Evolutionary conservation across 805 yeast species (phyloP).

Genomic region (Candida easanensis): DNA sequence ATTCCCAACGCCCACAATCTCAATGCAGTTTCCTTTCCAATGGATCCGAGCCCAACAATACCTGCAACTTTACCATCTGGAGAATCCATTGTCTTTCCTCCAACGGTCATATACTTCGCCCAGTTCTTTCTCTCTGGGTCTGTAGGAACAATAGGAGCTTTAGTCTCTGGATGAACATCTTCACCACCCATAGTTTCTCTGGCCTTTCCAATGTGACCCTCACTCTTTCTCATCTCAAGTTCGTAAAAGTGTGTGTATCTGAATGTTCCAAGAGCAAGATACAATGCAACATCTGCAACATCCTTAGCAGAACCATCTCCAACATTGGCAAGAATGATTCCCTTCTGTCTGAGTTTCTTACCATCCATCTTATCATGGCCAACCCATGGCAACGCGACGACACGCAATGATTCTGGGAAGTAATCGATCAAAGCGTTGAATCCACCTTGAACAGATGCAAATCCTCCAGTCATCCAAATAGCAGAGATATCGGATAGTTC

Average conservation of each 20-base stretch:
- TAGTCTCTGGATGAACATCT: slow-evolving; percentile 17
- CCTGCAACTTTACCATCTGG: slow-evolving; percentile 58
- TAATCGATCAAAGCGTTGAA: slow-evolving; percentile 41
- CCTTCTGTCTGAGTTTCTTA: slow-evolving; percentile 39
- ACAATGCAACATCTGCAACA: slow-evolving; percentile 71
- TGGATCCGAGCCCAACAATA: slow-evolving; percentile 71
- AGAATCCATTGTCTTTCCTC: slow-evolving; percentile 42
- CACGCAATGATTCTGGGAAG: slow-evolving; percentile 46
- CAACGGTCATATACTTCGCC: slow-evolving; percentile 42
- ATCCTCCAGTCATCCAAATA: slow-evolving; percentile 54
- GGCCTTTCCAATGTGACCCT: slow-evolving; percentile 42
- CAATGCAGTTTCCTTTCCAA: slow-evolving; percentile 61
- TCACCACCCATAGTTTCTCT: slow-evolving; percentile 39
- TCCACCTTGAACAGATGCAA: slow-evolving; percentile 41
- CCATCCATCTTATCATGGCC: slow-evolving; percentile 57
- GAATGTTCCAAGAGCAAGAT: slow-evolving; percentile 55
- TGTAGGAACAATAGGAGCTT: slow-evolving; percentile 4
- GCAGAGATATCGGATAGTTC: slow-evolving; percentile 44
- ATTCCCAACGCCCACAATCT: slow-evolving; percentile 58
- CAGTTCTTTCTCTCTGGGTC: slow-evolving; percentile 36
- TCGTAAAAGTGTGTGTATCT: slow-evolving; percentile 53
- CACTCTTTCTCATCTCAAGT: slow-evolving; percentile 33
- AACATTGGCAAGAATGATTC: slow-evolving; percentile 58
- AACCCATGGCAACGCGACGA: slow-evolving; percentile 56
- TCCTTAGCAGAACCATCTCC: slow-evolving; percentile 59